Evolutionary conservation across 2,329 filamentous ascomycete genomes (phyloP), one percentile per base, ranked within the genome.

Genomic region (Colletotrichum sp.): DNA sequence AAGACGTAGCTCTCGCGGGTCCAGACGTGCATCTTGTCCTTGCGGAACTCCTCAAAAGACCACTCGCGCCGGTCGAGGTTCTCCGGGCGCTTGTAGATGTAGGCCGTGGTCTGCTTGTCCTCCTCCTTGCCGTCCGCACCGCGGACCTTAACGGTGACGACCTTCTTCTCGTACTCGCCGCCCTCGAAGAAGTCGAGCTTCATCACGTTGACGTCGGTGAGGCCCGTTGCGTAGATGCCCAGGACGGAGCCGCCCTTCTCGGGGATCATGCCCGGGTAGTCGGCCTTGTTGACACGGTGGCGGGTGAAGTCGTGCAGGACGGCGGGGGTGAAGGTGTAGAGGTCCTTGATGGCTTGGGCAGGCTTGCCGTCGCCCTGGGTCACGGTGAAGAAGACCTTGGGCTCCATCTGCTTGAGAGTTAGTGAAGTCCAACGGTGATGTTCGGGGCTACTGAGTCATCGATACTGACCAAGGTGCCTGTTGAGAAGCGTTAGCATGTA

Each of bases 121-220:
- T 88, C 81, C 57, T 86, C 81, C n/a, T 28, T 26, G 24, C 74
- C 74, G 49, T 84, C 81, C 16, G 84, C 84, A 6, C 84, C 81
- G 62, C 82, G 82, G 13, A 82, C 80, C 82, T 90, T 91, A 8
- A 95, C 89, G 30, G 82, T 84, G 30, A 90, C 87, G 79, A 88
- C 80, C 85, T 89, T 72, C 82, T 93, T 89, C 72, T 87, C 85
- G 81, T 98, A 98, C 82, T 97, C 92, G 8, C 78, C 77, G 1
- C 96, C 96, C 83, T 99, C 96, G 81, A 98, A 99, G 6, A 88
- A 85, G 81, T 98, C 96, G 3, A 99, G 88, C 34, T 93, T 92
- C 79, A 87, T 85, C 68, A 98, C 87, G 80, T 98, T 96, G 28
- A 90, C 92, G 49, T 93, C 90, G 0, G 95, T 98, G 59, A 99